phyloP scores from a whole-genome alignment of 352 stramenopile species.

The Pythium sp. region DNA sequence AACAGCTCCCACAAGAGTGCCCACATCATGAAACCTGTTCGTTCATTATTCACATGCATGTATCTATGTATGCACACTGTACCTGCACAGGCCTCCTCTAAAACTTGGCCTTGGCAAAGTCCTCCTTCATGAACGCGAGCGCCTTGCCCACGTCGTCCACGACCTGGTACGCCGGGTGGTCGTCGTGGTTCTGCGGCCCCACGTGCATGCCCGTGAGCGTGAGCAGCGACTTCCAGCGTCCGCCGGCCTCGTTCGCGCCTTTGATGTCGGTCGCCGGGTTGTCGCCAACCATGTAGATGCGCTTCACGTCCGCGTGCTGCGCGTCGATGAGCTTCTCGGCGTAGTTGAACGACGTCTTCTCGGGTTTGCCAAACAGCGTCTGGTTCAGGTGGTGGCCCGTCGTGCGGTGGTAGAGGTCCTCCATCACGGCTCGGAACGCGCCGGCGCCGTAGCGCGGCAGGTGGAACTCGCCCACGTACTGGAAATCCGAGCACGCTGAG shows the following conservation, averaged over 20 bases:
- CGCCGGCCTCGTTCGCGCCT: slow-evolving; percentile 67
- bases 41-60: neutral
- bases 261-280: slow-evolving; percentile 84
- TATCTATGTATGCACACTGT: neutral
- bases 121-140: slow-evolving; percentile 74
- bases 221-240: slow-evolving; percentile 81
- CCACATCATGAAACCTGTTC: neutral
- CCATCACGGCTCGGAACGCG: slow-evolving; percentile 75
- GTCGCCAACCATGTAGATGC: slow-evolving; percentile 87
- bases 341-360: slow-evolving; percentile 72
- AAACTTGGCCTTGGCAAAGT: slow-evolving; percentile 36
- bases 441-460: slow-evolving; percentile 76
- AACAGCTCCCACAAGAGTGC: neutral
- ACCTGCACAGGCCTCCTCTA: slow-evolving; percentile 5
- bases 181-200: slow-evolving; percentile 61
- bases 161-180: slow-evolving; percentile 64
- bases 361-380: slow-evolving; percentile 78
- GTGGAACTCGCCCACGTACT: slow-evolving; percentile 86
- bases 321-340: slow-evolving; percentile 73
- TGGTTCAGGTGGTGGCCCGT: slow-evolving; percentile 74
- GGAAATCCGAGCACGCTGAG: slow-evolving; percentile 85
- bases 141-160: slow-evolving; percentile 68
- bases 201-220: slow-evolving; percentile 82
- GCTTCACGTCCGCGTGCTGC: slow-evolving; percentile 60
- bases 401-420: slow-evolving; percentile 70